Conservation (phyloP, 768 basidiomycete species). For the Kwoniella sp. region DNA sequence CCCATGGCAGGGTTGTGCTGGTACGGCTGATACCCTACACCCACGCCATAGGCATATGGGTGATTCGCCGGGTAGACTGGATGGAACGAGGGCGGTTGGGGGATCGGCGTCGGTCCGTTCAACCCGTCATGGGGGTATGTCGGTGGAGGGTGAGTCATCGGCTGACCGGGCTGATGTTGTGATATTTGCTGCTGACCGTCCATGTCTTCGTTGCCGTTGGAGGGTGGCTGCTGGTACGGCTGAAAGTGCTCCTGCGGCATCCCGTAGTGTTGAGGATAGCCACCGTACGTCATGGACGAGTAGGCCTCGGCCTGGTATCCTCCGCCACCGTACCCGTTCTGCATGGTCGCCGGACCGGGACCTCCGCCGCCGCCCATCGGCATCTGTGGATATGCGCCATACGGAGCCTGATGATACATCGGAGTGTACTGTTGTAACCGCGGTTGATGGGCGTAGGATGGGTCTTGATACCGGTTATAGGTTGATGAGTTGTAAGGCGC, state of each 20-base stretch:
- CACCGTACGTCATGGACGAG: conserved; percentile 1
- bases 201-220: conserved; percentile 3
- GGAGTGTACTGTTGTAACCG: conserved; percentile 9
- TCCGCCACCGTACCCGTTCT: conserved; percentile 31
- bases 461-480: conserved; percentile 8
- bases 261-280: conserved; percentile 2
- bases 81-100: conserved; percentile 17
- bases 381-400: conserved; percentile 24
- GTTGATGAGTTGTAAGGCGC: conserved; percentile 4
- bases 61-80: conserved; percentile 24
- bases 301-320: conserved; percentile 5
- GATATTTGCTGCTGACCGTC: neutral
- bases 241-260: conserved; percentile 2
- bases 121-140: conserved; percentile 1
- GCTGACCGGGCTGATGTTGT: neutral
- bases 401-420: conserved; percentile 8
- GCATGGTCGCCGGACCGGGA: conserved; percentile 40
- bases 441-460: conserved; percentile 4
- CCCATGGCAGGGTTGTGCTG: conserved; percentile 7
- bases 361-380: conserved; percentile 21
- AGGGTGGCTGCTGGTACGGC: neutral
- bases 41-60: conserved; percentile 38
- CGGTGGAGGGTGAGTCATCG: neutral
- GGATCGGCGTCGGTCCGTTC: conserved; percentile 5
- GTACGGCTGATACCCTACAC: conserved; percentile 27